Conservation (phyloP, 805 yeast genomes). For the Saturnispora sanitii region DNA sequence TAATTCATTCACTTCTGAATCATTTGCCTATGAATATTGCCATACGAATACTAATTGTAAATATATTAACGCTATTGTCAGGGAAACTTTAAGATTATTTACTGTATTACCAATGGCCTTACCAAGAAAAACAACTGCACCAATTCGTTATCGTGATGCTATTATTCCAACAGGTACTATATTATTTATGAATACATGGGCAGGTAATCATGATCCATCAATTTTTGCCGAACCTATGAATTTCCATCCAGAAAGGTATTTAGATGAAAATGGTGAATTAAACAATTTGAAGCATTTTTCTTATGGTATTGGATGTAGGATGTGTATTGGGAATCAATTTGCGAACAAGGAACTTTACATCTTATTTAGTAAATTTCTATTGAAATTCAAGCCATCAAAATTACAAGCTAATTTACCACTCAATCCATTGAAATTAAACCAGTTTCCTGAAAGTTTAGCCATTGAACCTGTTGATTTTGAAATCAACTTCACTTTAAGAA, state of each 20-base stretch:
- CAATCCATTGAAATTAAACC: conserved; percentile 43
- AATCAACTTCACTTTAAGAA: conserved; percentile 17
- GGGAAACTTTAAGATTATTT: conserved; percentile 53
- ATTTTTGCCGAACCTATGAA: conserved; percentile 34
- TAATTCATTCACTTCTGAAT: conserved; percentile 22
- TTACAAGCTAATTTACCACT: conserved; percentile 28
- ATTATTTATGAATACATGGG: conserved; percentile 56
- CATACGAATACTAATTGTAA: conserved; percentile 29
- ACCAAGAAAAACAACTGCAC: conserved; percentile 51
- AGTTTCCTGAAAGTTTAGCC: conserved; percentile 47
- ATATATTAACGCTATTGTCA: conserved; percentile 46
- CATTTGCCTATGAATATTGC: conserved; percentile 20
- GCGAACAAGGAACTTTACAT: conserved; percentile 60
- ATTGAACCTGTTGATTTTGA: conserved; percentile 46
- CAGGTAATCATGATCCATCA: conserved; percentile 54
- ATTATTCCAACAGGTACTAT: conserved; percentile 48
- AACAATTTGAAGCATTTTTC: conserved; percentile 34
- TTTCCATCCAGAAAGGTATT: conserved; percentile 47
- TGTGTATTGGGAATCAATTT: conserved; percentile 60
- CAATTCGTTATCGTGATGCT: conserved; percentile 31
- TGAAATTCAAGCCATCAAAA: conserved; percentile 27
- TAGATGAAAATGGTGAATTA: conserved; percentile 19
- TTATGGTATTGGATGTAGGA: conserved; percentile 64
- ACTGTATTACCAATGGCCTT: conserved; percentile 60
- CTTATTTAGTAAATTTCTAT: conserved; percentile 41